These are phyloP conservation scores for Globisporangium paddicum DNA, from an alignment of 352 stramenopile genomes.

Conservation along the genomic window DNA sequence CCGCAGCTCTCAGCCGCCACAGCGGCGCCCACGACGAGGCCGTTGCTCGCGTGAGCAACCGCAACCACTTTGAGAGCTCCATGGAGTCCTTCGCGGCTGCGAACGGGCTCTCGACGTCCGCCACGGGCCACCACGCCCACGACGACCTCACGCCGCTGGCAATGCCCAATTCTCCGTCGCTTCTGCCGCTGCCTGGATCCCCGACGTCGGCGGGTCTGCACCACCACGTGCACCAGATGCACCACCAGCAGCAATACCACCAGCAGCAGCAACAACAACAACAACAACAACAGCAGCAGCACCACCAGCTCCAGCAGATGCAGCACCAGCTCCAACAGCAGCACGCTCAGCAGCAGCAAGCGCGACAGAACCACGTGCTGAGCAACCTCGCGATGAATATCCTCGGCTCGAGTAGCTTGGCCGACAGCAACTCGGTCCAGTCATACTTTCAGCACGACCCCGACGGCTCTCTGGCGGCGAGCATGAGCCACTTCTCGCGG, in stretches of 20 bases:
- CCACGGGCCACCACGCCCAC: constrained; percentile 9
- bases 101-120: constrained; percentile 3
- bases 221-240: no score
- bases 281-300: neutral
- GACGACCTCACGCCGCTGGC: constrained; percentile 29
- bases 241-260: constrained; percentile 4
- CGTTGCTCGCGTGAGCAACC: neutral
- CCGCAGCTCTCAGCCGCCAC: neutral
- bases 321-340: constrained; percentile 4
- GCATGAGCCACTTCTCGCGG: constrained; percentile 11
- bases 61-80: constrained; percentile 14
- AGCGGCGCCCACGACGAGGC: neutral
- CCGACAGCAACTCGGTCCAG: constrained; percentile 19
- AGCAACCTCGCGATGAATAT: constrained; percentile 15
- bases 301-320: neutral
- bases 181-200: constrained; percentile 36
- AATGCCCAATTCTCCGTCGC: constrained; percentile 37
- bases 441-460: constrained; percentile 39
- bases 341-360: constrained; percentile 10
- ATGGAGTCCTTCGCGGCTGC: constrained; percentile 20
- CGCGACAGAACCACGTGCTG: constrained; percentile 11
- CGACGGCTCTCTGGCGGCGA: constrained; percentile 5
- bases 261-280: constrained; percentile 8
- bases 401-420: neutral
- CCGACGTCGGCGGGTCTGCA: constrained; percentile 21